phyloP scores from a whole-genome alignment of 257 asterid genomes.

The Salvia splendens region DNA sequence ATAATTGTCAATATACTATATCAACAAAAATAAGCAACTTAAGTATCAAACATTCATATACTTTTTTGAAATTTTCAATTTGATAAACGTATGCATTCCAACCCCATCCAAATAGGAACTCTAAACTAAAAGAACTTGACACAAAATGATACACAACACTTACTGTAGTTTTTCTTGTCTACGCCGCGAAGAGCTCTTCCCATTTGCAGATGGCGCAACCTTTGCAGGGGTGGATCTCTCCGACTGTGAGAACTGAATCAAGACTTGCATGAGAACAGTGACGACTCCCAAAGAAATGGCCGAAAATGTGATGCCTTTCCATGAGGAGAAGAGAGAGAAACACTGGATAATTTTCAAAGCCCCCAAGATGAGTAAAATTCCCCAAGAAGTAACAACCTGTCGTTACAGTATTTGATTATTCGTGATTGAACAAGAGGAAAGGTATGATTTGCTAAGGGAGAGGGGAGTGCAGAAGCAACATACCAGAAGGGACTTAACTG shows the following conservation, averaged over 20 bases:
- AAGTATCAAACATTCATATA: neutral
- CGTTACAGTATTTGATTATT: constrained; percentile 20
- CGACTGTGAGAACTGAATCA: constrained; percentile 82
- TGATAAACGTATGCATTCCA: neutral
- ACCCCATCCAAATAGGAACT: neutral
- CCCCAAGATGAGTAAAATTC: constrained; percentile 54
- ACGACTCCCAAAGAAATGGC: constrained; percentile 54
- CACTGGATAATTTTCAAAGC: constrained; percentile 58
- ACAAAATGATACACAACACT: constrained; percentile 27
- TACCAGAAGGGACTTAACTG: constrained; percentile 86
- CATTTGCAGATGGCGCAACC: constrained; percentile 46
- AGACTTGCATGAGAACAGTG: constrained; percentile 75
- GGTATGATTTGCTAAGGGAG: neutral
- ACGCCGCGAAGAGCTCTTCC: constrained; percentile 33
- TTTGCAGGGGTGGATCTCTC: constrained; percentile 76
- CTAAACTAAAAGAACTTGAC: constrained; percentile 4
- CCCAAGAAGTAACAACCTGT: constrained; percentile 84
- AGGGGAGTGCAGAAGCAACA: neutral
- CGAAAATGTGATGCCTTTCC: constrained; percentile 71
- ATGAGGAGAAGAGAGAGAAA: constrained; percentile 66
- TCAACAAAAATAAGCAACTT: neutral
- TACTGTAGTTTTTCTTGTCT: constrained; percentile 39
- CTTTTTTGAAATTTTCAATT: neutral
- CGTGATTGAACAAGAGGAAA: neutral
- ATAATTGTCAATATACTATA: too few relatives aligned